phyloP scores from a whole-genome alignment of 2,329 filamentous ascomycete genomes.

The Calonectria henricotiae region DNA sequence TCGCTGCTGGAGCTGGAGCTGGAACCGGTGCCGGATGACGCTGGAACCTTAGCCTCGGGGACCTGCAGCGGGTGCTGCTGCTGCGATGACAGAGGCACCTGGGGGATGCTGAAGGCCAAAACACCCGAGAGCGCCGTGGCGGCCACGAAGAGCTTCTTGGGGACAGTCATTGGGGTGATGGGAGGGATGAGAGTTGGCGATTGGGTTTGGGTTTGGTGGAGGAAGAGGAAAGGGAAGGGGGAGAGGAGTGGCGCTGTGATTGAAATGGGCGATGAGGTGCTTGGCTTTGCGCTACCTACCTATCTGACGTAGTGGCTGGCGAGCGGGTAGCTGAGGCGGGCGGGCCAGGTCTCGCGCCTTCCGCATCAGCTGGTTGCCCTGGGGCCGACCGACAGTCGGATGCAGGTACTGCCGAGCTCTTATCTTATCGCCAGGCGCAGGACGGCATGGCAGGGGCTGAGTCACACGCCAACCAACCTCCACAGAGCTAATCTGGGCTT shows the following conservation, averaged over 20 bases:
- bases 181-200: not conserved
- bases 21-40: constrained; percentile 35
- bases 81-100: constrained; percentile 30
- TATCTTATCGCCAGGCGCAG: constrained; percentile 28
- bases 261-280: constrained; percentile 31
- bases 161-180: constrained; percentile 43
- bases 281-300: constrained; percentile 19
- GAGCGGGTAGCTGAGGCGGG: constrained; percentile 9
- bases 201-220: not conserved
- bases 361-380: constrained; percentile 23
- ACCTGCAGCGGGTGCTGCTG: constrained; percentile 24
- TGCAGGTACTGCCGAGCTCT: constrained; percentile 30
- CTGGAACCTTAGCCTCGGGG: constrained; percentile 34
- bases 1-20: constrained; percentile 40
- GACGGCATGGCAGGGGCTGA: not conserved
- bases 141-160: constrained; percentile 50
- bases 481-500: constrained; percentile 1
- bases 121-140: constrained; percentile 52
- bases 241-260: constrained; percentile 28
- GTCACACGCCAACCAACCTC: constrained; percentile 30
- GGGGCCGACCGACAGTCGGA: constrained; percentile 28
- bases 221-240: constrained; percentile 24
- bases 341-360: not conserved
- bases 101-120: constrained; percentile 50
- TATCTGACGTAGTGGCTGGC: constrained; percentile 25